A percentile compares a stretch with the other conserved stretches of the same genome.
Conservation (phyloP, 2,329 filamentous ascomycete genomes). For the Apiospora kogelbergensis region DNA sequence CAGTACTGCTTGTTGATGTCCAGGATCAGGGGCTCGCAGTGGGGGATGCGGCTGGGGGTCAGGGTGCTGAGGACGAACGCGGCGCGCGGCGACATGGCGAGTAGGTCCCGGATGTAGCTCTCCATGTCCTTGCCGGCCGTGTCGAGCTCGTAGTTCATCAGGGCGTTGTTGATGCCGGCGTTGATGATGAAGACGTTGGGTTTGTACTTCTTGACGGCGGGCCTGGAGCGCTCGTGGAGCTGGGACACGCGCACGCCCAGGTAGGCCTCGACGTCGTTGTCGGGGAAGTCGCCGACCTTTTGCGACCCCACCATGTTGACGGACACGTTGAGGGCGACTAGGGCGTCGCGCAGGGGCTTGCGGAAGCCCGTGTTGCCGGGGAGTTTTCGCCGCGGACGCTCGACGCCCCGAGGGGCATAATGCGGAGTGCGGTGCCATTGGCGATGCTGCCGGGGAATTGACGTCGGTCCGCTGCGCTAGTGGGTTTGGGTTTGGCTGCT, state of each 20-base stretch:
- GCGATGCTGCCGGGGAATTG: constrained; percentile 16
- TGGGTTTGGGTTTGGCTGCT: background rate
- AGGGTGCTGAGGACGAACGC: constrained; percentile 10
- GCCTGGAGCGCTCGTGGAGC: constrained; percentile 9
- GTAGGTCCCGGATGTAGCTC: constrained; percentile 3
- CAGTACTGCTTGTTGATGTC: constrained; percentile 5
- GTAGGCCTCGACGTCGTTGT: constrained; percentile 14
- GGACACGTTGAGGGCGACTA: background rate
- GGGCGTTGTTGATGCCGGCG: constrained; percentile 12
- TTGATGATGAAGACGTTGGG: constrained; percentile 12
- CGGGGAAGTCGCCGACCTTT: constrained; percentile 9
- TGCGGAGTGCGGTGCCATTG: constrained; percentile 22
- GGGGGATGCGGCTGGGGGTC: constrained; percentile 13
- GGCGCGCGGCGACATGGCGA: background rate
- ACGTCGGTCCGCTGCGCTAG: background rate
- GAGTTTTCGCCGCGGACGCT: constrained; percentile 26
- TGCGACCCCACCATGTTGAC: constrained; percentile 15
- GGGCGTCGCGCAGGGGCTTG: constrained; percentile 5
- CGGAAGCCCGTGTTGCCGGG: constrained; percentile 17
- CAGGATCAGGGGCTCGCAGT: background rate
- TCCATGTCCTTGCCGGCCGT: background rate
- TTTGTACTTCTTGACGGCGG: background rate
- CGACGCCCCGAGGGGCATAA: constrained; percentile 28
- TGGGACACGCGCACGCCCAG: constrained; percentile 8
- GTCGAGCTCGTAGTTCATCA: background rate